Evolutionary conservation across 2,329 filamentous ascomycete species (phyloP).

Genomic region (Aspergillus terreus): DNA sequence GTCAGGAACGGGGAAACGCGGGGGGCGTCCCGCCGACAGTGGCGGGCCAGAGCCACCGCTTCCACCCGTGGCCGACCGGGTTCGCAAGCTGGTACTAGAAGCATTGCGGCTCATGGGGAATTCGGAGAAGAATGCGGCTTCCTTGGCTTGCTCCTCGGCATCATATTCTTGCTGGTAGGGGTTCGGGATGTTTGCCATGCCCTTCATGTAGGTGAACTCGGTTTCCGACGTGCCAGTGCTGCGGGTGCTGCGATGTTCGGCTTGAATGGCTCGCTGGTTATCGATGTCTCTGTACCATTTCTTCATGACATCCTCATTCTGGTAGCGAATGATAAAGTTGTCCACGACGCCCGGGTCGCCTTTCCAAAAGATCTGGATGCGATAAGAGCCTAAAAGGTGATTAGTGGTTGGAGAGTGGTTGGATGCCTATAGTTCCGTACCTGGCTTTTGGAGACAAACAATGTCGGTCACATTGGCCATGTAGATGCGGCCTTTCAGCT

Average conservation of each 20-base stretch:
- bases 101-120: constrained; percentile 62
- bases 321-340: constrained; percentile 92
- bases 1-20: constrained; percentile 67
- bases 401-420: constrained; percentile 5
- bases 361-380: constrained; percentile 98
- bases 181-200: constrained; percentile 68
- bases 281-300: constrained; percentile 85
- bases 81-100: constrained; percentile 70
- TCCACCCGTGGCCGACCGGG: constrained; percentile 69
- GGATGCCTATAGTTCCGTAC: constrained; percentile 48
- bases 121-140: constrained; percentile 41
- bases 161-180: constrained; percentile 68
- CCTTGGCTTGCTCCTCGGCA: constrained; percentile 48
- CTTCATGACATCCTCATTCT: constrained; percentile 86
- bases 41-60: constrained; percentile 38
- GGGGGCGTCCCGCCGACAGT: constrained; percentile 51
- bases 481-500: constrained; percentile 95
- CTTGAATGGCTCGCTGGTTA: constrained; percentile 62
- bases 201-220: constrained; percentile 77
- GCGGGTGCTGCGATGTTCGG: constrained; percentile 48
- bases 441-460: constrained; percentile 80
- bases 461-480: constrained; percentile 98
- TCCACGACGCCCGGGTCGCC: constrained; percentile 93
- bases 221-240: constrained; percentile 57
- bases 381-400: constrained; percentile 68